A percentile compares a stretch with the other conserved stretches of the same genome.
These are phyloP conservation scores for Penicillium soppii DNA, from an alignment of 495 filamentous ascomycete genomes.

Conservation along the genomic window DNA sequence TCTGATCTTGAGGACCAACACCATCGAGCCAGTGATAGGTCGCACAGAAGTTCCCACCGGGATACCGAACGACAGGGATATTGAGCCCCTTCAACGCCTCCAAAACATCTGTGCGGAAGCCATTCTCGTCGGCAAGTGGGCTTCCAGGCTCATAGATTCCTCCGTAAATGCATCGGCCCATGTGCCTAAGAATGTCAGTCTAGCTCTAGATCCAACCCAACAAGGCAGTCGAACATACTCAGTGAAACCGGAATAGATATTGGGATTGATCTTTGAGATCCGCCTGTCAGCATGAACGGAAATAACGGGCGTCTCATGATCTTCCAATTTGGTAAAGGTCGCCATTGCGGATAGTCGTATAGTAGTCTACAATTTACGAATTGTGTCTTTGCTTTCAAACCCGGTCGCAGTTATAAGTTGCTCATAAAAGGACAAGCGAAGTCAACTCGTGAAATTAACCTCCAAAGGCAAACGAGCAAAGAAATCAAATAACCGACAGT, in stretches of 20 bases:
- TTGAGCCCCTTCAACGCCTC: conserved; percentile 66
- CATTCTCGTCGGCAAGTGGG: conserved; percentile 67
- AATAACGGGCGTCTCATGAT: conserved; percentile 57
- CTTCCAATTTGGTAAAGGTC: conserved; percentile 64
- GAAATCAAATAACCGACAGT: not conserved
- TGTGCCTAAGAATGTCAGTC: conserved; percentile 54
- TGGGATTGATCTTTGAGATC: conserved; percentile 67
- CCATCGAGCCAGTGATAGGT: conserved; percentile 85
- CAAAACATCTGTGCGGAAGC: conserved; percentile 75
- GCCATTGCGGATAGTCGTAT: conserved; percentile 57
- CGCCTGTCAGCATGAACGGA: conserved; percentile 57
- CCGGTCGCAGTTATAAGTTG: not conserved
- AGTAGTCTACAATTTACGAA: not conserved
- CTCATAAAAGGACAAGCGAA: not conserved
- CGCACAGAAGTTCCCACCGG: conserved; percentile 77
- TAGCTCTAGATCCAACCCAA: not conserved
- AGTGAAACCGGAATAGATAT: conserved; percentile 74
- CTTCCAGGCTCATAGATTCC: conserved; percentile 77
- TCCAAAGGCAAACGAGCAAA: not conserved
- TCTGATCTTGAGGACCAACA: conserved; percentile 65
- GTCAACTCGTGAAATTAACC: not conserved
- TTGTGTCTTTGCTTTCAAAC: too few species aligned
- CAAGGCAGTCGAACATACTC: conserved; percentile 48
- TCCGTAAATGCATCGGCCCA: conserved; percentile 83
- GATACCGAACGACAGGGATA: conserved; percentile 74